Percentiles rank a stretch among this genome's conserved stretches.
Evolutionary conservation across 2,329 filamentous ascomycete species (phyloP).

Genomic region (Mycocentrospora acerina): DNA sequence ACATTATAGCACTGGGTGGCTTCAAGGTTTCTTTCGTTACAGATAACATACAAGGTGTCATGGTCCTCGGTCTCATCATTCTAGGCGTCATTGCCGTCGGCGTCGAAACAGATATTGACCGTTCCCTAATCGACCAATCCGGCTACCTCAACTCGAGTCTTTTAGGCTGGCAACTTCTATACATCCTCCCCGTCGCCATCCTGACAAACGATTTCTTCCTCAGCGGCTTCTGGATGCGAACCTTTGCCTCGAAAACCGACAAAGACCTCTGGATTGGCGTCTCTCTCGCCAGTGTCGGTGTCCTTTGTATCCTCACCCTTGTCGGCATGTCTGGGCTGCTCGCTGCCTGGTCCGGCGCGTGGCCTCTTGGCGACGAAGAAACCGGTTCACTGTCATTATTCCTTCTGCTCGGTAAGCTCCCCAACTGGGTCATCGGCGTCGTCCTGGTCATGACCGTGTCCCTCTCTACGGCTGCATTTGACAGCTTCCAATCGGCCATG

Average conservation of each 20-base stretch:
- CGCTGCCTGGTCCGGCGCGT: constrained; percentile 75
- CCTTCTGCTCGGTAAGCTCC: constrained; percentile 69
- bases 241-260: constrained; percentile 78
- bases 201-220: constrained; percentile 87
- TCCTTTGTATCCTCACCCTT: constrained; percentile 70
- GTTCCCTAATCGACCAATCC: constrained; percentile 66
- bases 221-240: constrained; percentile 80
- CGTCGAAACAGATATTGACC: constrained; percentile 71
- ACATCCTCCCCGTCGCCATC: constrained; percentile 79
- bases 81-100: constrained; percentile 78
- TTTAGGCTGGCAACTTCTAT: constrained; percentile 81
- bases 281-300: constrained; percentile 62
- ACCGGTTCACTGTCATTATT: constrained; percentile 74
- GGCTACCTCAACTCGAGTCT: constrained; percentile 68
- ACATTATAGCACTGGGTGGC: constrained; percentile 67
- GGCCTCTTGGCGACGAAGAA: constrained; percentile 61
- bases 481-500: constrained; percentile 80
- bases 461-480: constrained; percentile 76
- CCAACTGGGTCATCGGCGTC: constrained; percentile 78
- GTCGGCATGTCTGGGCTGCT: constrained; percentile 74
- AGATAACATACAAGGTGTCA: constrained; percentile 76
- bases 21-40: constrained; percentile 84
- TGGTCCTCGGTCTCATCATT: constrained; percentile 74
- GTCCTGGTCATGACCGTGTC: constrained; percentile 79
- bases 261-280: constrained; percentile 75